phyloP scores from a whole-genome alignment of 768 basidiomycete genomes.

The Pisolithus microcarpus region DNA sequence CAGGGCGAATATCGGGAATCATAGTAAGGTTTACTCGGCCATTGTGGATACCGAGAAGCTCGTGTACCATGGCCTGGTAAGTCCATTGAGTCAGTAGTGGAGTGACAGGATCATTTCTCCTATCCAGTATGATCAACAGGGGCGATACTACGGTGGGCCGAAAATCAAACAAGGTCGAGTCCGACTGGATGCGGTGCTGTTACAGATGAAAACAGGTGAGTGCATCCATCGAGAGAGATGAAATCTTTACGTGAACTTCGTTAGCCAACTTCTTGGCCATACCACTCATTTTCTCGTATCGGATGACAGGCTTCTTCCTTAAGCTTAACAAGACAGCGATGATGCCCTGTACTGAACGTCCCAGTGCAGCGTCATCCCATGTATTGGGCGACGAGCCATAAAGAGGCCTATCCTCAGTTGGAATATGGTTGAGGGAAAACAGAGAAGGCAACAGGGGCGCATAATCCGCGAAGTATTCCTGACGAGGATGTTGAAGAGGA shows the following conservation, averaged over 20 bases:
- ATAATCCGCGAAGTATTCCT: constrained; percentile 99
- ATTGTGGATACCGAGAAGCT: constrained; percentile 87
- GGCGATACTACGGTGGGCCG: constrained; percentile 83
- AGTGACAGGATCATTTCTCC: constrained; percentile 95
- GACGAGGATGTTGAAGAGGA: constrained; percentile 11
- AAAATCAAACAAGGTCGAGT: constrained; percentile 87
- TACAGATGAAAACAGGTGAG: constrained; percentile 5
- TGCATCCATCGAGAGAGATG: background rate
- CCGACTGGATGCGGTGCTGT: constrained; percentile 74
- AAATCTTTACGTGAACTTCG: constrained; percentile 65
- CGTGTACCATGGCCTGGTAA: constrained; percentile 99
- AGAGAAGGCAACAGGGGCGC: constrained; percentile 78
- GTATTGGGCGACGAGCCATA: constrained; percentile 64
- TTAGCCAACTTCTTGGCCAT: constrained; percentile 87
- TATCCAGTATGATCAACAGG: constrained; percentile 84
- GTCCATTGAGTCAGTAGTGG: constrained; percentile 98
- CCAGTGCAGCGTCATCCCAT: constrained; percentile 73
- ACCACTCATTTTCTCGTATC: constrained; percentile 87
- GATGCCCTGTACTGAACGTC: constrained; percentile 74
- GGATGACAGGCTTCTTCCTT: constrained; percentile 91
- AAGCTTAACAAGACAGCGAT: constrained; percentile 83
- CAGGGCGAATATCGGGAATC: constrained; percentile 81
- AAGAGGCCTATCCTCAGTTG: constrained; percentile 53
- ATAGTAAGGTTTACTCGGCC: constrained; percentile 80
- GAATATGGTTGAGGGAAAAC: constrained; percentile 79